Percentiles rank a stretch among this genome's conserved stretches.
phyloP scores from a whole-genome alignment of 176 grass and related monocot genomes.

The Carex littledalei region DNA sequence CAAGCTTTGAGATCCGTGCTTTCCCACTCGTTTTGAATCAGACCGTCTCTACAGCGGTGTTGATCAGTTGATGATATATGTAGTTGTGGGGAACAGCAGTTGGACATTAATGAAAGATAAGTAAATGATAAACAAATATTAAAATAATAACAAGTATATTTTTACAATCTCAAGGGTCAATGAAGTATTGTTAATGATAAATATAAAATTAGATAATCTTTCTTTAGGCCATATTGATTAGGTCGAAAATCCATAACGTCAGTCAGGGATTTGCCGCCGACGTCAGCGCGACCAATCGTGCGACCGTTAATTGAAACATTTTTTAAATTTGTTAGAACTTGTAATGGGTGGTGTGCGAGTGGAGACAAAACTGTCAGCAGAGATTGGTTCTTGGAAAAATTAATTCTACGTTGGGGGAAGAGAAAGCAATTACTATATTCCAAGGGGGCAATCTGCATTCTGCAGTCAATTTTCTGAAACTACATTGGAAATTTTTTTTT shows the following conservation, averaged over 20 bases:
- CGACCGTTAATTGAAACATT: not conserved
- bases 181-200: not conserved
- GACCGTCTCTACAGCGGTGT: not conserved
- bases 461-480: not conserved
- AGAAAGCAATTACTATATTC: not conserved
- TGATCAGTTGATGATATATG: not conserved
- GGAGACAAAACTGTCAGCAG: conserved; percentile 10
- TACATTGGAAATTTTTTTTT: not conserved
- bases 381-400: conserved; percentile 1
- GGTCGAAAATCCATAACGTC: conserved; percentile 11
- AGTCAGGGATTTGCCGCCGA: not conserved
- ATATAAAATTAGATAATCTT: not conserved
- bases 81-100: not conserved
- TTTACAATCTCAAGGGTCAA: conserved; percentile 14
- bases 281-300: conserved; percentile 3
- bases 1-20: not conserved
- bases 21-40: not conserved
- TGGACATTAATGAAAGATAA: not conserved
- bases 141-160: not conserved
- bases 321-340: not conserved
- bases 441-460: not conserved
- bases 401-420: not conserved
- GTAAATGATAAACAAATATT: not conserved
- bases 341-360: not conserved
- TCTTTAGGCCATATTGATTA: not conserved